These are phyloP conservation scores for Coemansia sp. DNA, from an alignment of 192 early-diverging fungal species.

Conservation along the genomic window DNA sequence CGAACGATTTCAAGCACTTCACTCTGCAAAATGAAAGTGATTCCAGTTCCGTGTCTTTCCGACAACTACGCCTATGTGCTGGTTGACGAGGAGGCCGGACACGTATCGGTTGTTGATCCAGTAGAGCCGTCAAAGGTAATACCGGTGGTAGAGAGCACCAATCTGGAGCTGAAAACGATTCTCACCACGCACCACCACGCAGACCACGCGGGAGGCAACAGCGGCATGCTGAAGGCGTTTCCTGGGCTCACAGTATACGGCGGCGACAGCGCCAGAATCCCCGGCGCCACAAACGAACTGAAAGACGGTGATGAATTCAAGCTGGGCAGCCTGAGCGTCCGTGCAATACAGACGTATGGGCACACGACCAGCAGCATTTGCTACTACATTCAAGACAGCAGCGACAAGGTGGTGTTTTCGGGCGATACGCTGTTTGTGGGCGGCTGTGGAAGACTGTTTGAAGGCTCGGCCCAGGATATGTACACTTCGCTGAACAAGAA, in stretches of 20 bases:
- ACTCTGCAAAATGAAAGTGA: constrained; percentile 39
- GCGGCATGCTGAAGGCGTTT: constrained; percentile 56
- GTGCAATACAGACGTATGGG: constrained; percentile 76
- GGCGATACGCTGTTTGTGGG: constrained; percentile 85
- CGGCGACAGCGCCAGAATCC: constrained; percentile 79
- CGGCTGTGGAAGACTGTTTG: constrained; percentile 93
- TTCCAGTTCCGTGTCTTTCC: constrained; percentile 60
- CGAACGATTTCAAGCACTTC: constrained; percentile 10
- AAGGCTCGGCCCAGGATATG: constrained; percentile 88
- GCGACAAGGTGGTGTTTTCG: constrained; percentile 74
- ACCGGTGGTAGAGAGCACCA: constrained; percentile 48
- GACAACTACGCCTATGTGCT: constrained; percentile 92
- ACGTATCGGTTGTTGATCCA: constrained; percentile 84
- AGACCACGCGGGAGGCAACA: constrained; percentile 88
- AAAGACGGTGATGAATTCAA: constrained; percentile 73
- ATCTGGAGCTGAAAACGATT: constrained; percentile 39
- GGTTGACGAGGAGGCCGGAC: constrained; percentile 68
- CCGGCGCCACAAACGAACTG: constrained; percentile 73
- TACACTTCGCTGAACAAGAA: constrained; percentile 70
- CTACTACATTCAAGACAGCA: constrained; percentile 73
- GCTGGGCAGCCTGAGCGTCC: constrained; percentile 73
- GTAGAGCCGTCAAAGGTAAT: constrained; percentile 76
- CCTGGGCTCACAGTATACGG: constrained; percentile 78
- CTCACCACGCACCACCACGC: constrained; percentile 88
- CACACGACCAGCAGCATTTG: constrained; percentile 89